Base-by-base conservation (phyloP, 2,329 filamentous ascomycete genomes). In the Scytalidium sp. region DNA sequence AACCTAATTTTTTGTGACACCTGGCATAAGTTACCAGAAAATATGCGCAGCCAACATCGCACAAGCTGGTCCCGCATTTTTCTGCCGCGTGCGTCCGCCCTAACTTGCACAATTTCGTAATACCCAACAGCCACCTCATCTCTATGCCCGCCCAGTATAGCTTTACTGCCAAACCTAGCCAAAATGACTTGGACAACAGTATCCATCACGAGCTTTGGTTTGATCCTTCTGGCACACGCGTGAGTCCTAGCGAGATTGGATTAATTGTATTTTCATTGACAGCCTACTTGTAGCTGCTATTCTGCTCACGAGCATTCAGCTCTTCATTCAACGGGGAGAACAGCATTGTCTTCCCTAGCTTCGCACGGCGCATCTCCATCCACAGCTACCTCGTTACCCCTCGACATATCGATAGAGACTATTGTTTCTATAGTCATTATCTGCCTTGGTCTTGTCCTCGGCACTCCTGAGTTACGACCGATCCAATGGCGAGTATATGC, bases 221-320 rank as follows among this genome's bases (percentile, higher is more conserved):
- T 93, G 11, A 60, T 96, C 49, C 79, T 97, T 57, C 79, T 97
- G 17, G 83, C 85, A 42, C 93, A 97, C 70, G 89, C 92, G 93
- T 97, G 84, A 70, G 88, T 47, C 11, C 5, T 36, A n/a, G 17
- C 15, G 5, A 15, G 13, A 15, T n/a, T 36, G 32, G 5, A 15
- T n/a, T 36, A 15, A 4, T 32, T 29, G 41, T 9, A 41, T 19
- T 32, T 42, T 36, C 23, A 42, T 48, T 43, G 9, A 41, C 19
- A 27, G 39, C 22, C 29, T 21, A 41, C 43, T n/a, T n/a, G 45
- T 66, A 99, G 94, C 56, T 95, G 92, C 72, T 99, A 97, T 72
- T 99, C 94, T 46, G 91, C 92, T 43, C 88, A 96, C 70, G 94
- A 99, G 73, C 89, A 96, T 72, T 87, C 90, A 6, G 78, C 84